Conservation (phyloP, 352 stramenopile species). For the Pythium sp. region DNA sequence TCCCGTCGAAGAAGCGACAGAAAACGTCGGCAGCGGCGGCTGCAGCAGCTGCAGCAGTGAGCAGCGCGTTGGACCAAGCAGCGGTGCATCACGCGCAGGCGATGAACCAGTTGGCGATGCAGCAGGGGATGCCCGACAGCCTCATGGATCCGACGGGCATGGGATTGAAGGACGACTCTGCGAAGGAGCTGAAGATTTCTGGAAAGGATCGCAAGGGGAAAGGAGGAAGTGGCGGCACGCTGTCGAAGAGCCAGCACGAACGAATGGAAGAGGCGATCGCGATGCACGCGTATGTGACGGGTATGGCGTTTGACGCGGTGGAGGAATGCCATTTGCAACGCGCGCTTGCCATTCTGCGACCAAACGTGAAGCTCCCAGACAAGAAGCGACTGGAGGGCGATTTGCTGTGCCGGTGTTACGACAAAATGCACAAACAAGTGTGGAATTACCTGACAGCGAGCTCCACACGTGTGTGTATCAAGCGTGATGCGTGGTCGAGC, state of each 20-base stretch:
- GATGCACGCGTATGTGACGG: slow-evolving; percentile 81
- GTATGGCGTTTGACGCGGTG: slow-evolving; percentile 73
- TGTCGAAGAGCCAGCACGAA: slow-evolving; percentile 69
- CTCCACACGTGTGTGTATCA: slow-evolving; percentile 64
- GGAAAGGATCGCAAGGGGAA: slow-evolving; percentile 45
- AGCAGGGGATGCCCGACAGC: slow-evolving; percentile 63
- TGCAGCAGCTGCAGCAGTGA: slow-evolving; percentile 14
- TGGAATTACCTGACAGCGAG: slow-evolving; percentile 71
- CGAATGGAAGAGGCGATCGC: slow-evolving; percentile 73
- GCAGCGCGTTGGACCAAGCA: slow-evolving; percentile 43
- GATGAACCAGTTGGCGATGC: slow-evolving; percentile 76
- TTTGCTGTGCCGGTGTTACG: slow-evolving; percentile 66
- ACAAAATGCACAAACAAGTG: slow-evolving; percentile 86
- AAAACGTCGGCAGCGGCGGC: slow-evolving; percentile 28
- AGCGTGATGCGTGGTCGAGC: slow-evolving; percentile 77
- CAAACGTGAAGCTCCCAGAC: slow-evolving; percentile 60
- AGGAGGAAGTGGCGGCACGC: slow-evolving; percentile 21
- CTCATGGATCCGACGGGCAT: slow-evolving; percentile 63
- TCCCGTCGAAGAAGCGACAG: slow-evolving; percentile 56
- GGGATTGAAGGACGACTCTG: slow-evolving; percentile 45
- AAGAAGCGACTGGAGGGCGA: slow-evolving; percentile 70
- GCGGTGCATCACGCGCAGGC: slow-evolving; percentile 57
- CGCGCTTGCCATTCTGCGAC: slow-evolving; percentile 52
- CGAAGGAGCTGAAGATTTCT: slow-evolving; percentile 32
- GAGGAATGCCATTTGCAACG: slow-evolving; percentile 71